Conservation (phyloP, 2,329 filamentous ascomycete species). For the Fusarium pseudonygamai region DNA sequence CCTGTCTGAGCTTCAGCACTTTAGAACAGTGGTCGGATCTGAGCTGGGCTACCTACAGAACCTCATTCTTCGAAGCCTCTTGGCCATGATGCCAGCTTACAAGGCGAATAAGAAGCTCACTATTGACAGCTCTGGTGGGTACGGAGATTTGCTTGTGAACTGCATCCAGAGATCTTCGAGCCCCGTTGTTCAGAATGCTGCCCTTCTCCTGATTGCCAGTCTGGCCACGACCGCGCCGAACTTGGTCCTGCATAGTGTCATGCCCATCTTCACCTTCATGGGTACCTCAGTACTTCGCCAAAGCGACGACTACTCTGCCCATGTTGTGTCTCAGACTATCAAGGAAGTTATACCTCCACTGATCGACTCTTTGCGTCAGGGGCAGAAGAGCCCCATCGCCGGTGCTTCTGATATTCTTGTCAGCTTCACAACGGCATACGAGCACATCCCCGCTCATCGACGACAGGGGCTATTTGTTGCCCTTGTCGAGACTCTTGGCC, state of each 20-base stretch:
- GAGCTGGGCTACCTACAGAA: conserved; percentile 92
- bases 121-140: conserved; percentile 81
- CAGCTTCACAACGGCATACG: conserved; percentile 95
- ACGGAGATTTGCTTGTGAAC: conserved; percentile 91
- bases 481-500: conserved; percentile 83
- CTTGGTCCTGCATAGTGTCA: conserved; percentile 92
- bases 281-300: conserved; percentile 89
- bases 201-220: conserved; percentile 85
- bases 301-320: conserved; percentile 95
- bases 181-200: conserved; percentile 92
- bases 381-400: conserved; percentile 79
- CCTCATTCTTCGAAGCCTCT: conserved; percentile 81
- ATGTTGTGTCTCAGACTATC: conserved; percentile 95
- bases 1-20: conserved; percentile 86
- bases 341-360: conserved; percentile 93
- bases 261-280: conserved; percentile 99
- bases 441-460: conserved; percentile 91
- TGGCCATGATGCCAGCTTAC: conserved; percentile 83
- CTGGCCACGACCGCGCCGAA: conserved; percentile 90
- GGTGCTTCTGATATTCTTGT: conserved; percentile 90
- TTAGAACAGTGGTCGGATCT: conserved; percentile 81
- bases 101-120: conserved; percentile 68
- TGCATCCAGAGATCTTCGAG: conserved; percentile 92
- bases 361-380: conserved; percentile 83
- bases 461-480: conserved; percentile 85